Evolutionary conservation across 768 basidiomycete genomes (phyloP).

Genomic region (Xanthoconium stramineum): DNA sequence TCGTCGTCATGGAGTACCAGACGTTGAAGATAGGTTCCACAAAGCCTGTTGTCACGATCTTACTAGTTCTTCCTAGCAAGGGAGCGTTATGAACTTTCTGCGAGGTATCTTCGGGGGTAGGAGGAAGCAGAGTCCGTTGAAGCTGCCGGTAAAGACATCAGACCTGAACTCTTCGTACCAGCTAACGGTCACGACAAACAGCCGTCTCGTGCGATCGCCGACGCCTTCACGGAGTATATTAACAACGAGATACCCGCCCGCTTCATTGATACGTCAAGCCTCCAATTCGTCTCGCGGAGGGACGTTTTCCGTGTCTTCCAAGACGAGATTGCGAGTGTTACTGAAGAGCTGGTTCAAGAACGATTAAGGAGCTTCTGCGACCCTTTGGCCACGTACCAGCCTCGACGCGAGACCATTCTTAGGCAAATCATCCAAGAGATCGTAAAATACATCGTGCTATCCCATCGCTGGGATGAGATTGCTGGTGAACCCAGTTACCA

Average conservation of each 20-base stretch:
- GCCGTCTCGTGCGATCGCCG: background rate
- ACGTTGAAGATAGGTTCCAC: too few relatives aligned
- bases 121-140: too few relatives aligned
- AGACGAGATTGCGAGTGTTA: background rate
- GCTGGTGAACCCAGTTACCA: slow-evolving; percentile 9
- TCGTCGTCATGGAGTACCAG: too few relatives aligned
- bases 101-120: too few relatives aligned
- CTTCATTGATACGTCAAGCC: slow-evolving; percentile 4
- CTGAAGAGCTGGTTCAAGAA: background rate
- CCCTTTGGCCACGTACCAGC: background rate
- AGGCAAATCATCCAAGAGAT: slow-evolving; percentile 12
- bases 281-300: slow-evolving; percentile 4
- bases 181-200: too few relatives aligned
- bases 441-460: slow-evolving; percentile 11
- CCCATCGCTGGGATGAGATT: slow-evolving; percentile 13
- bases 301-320: slow-evolving; percentile 9
- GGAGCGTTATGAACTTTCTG: too few relatives aligned
- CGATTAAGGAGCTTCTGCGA: background rate
- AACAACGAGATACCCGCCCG: slow-evolving; percentile 11
- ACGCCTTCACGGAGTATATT: slow-evolving; percentile 12
- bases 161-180: too few relatives aligned
- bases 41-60: too few relatives aligned
- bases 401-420: slow-evolving; percentile 1
- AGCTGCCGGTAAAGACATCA: too few relatives aligned
- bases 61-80: too few relatives aligned